Evolutionary conservation across 805 yeast species (phyloP).

Genomic region (Yamadazyma philogaea): DNA sequence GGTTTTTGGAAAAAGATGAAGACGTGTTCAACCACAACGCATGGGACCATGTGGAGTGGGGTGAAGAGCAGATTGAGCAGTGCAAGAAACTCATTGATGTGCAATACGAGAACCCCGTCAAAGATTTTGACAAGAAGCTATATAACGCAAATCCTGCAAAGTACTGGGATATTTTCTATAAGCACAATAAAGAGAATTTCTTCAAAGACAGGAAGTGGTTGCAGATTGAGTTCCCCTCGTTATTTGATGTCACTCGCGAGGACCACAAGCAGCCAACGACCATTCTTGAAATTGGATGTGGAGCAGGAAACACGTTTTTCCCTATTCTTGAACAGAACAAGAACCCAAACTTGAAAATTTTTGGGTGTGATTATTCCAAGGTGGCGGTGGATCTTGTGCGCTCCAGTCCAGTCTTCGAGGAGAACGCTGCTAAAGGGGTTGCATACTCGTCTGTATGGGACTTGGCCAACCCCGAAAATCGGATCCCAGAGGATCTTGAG

Average conservation of each 20-base stretch:
- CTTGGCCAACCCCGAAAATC: constrained; percentile 69
- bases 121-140: constrained; percentile 74
- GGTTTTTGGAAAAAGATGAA: constrained; percentile 65
- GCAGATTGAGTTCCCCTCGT: constrained; percentile 85
- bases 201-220: constrained; percentile 97
- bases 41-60: constrained; percentile 98
- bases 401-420: constrained; percentile 56
- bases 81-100: constrained; percentile 72
- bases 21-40: constrained; percentile 94
- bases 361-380: constrained; percentile 87
- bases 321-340: constrained; percentile 83
- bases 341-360: constrained; percentile 68
- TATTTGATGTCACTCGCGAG: constrained; percentile 70
- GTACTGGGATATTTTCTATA: constrained; percentile 93
- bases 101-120: constrained; percentile 82
- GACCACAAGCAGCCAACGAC: constrained; percentile 66
- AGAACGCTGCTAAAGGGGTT: constrained; percentile 41
- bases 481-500: constrained; percentile 80
- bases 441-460: constrained; percentile 95
- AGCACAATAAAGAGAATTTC: constrained; percentile 86
- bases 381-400: constrained; percentile 87
- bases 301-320: constrained; percentile 95
- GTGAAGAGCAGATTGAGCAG: constrained; percentile 74
- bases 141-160: constrained; percentile 86
- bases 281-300: constrained; percentile 93